These are phyloP conservation scores for Panaeolus papilionaceus DNA, from an alignment of 768 basidiomycete species.

Conservation along the genomic window DNA sequence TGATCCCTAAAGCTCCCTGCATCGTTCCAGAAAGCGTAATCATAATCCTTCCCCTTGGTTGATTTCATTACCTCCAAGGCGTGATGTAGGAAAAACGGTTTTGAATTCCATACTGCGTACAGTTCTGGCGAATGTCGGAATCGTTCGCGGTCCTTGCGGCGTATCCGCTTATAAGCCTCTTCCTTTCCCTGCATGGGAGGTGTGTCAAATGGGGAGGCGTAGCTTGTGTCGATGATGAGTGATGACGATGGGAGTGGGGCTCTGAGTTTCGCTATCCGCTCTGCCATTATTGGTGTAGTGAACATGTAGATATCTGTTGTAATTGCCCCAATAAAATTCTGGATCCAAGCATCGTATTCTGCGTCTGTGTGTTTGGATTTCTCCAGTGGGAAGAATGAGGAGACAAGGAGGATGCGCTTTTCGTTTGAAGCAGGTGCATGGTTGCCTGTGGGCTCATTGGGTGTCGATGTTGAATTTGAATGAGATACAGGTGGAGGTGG, in stretches of 20 bases:
- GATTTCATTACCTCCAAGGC: constrained; percentile 37
- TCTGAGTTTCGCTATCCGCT: constrained; percentile 38
- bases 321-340: constrained; percentile 47
- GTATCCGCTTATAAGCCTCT: constrained; percentile 46
- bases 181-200: constrained; percentile 47
- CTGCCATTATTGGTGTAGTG: constrained; percentile 47
- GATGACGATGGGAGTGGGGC: constrained; percentile 37
- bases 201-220: constrained; percentile 51
- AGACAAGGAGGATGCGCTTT: constrained; percentile 54
- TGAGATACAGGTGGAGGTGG: background rate
- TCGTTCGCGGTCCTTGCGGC: constrained; percentile 50
- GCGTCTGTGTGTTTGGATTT: constrained; percentile 53
- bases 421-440: background rate
- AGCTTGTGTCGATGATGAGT: constrained; percentile 54
- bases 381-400: constrained; percentile 57
- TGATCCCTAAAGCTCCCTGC: constrained; percentile 55
- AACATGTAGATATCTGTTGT: constrained; percentile 60
- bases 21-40: constrained; percentile 65
- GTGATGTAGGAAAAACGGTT: constrained; percentile 58
- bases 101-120: constrained; percentile 60
- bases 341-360: constrained; percentile 53
- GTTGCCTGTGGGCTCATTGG: background rate
- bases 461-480: background rate
- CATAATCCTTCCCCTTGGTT: constrained; percentile 39
- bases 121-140: constrained; percentile 48